A percentile compares a stretch with the other conserved stretches of the same genome.
These are phyloP conservation scores for Neocallimastix lanati DNA, from an alignment of 192 early-diverging fungal genomes.

Conservation along the genomic window DNA sequence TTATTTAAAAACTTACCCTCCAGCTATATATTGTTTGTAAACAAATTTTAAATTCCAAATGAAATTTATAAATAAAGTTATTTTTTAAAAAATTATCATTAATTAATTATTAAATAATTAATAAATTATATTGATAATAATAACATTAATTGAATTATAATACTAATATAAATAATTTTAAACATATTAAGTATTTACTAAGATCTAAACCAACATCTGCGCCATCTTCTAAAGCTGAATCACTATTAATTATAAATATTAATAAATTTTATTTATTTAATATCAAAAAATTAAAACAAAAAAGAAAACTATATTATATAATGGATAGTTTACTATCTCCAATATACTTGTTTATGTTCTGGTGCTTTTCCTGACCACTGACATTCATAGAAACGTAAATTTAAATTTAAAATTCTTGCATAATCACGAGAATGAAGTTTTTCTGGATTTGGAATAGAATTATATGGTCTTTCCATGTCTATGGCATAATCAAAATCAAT, in stretches of 20 bases:
- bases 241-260: background rate
- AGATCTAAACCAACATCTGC: constrained; percentile 15
- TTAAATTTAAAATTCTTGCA: background rate
- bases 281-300: too few species aligned
- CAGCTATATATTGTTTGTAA: too few species aligned
- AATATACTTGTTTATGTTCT: background rate
- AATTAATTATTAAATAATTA: too few species aligned
- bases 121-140: too few species aligned
- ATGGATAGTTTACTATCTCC: background rate
- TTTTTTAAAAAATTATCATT: too few species aligned
- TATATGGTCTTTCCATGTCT: background rate
- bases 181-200: background rate
- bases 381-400: background rate
- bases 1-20: too few species aligned
- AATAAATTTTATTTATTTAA: too few species aligned
- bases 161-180: too few species aligned
- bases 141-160: too few species aligned
- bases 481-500: background rate
- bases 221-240: constrained; percentile 21
- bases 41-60: too few species aligned
- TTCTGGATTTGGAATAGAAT: background rate
- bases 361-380: background rate
- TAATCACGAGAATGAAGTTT: background rate
- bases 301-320: background rate
- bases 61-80: too few species aligned